Evolutionary conservation across 305 asterid species (phyloP), one percentile per base, ranked within the genome.

Genomic region (Lippia alba): DNA sequence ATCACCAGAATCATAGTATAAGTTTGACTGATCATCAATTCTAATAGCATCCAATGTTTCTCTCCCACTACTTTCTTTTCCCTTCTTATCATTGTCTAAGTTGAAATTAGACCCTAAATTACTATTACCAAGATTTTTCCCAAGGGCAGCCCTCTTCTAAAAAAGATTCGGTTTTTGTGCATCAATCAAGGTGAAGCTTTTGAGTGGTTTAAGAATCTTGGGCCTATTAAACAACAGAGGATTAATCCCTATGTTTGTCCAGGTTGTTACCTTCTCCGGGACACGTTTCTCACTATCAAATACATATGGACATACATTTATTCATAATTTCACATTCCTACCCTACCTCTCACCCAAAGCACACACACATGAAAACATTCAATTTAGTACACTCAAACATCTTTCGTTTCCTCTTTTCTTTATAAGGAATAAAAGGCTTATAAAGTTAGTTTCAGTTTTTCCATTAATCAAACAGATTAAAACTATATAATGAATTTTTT

Each of bases 61-160:
- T 61, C 89, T 94, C 18, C 79, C 88, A 53, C 71, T 83, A 20
- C 83, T 82, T 85, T 69, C 83, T 84, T 65, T 72, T 73, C 9
- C 73, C 87, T 59, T 77, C 62, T 50, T 64, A 4, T 80, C 91
- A 56, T 71, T 63, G 1, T 85, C 89, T 17, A 84, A 72, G 65
- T 70, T 79, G 77, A 86, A 71, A 64, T 61, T 36, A 36, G 8
- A 59, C 33, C 88, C 91, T 74, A 83, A 70, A 71, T 81, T 80
- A 16, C 78, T 44, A 33, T 20, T 46, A 4, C 70, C 83, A 33
- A 83, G 70, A 78, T 87, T 91, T 81, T 94, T 91, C 79, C 90
- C 85, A 18, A 85, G 86, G 0, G 97, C 96, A 69, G 96, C 96
- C 84, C 97, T 85, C 59, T 94, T 94, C 20, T 94, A 97, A 17